A percentile compares a stretch with the other conserved stretches of the same genome.
Conservation (phyloP, 163 green algal genomes). For the Volvox carteri region DNA sequence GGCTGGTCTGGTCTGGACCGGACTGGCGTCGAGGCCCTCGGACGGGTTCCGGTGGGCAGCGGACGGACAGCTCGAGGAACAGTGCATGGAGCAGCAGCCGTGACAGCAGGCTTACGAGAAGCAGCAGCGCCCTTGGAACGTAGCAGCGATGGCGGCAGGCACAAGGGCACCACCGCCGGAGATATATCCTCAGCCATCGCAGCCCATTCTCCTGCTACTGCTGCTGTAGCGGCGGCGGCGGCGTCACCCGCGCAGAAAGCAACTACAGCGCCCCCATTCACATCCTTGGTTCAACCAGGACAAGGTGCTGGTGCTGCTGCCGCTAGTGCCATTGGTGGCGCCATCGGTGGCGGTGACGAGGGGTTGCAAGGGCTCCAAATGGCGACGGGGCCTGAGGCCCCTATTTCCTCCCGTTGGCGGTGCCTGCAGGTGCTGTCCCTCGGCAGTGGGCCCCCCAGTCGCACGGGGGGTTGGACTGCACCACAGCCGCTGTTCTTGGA, state of each 20-base stretch:
- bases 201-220: too few species aligned
- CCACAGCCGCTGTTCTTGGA: not conserved
- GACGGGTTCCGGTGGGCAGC: not conserved
- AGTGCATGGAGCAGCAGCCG: not conserved
- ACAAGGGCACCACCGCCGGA: too few species aligned
- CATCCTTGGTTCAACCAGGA: too few species aligned
- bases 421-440: conserved; percentile 35
- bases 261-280: too few species aligned
- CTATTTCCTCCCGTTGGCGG: not conserved
- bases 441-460: not conserved
- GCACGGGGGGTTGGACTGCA: not conserved
- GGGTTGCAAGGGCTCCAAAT: too few species aligned
- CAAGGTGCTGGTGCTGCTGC: too few species aligned
- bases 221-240: not conserved
- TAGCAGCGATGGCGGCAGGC: not conserved
- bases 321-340: too few species aligned
- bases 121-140: too few species aligned
- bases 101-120: not conserved
- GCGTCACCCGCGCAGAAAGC: too few species aligned
- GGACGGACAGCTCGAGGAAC: too few species aligned
- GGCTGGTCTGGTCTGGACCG: not conserved
- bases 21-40: not conserved
- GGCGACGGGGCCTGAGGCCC: too few species aligned
- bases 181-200: too few species aligned
- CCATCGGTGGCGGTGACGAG: not conserved